These are phyloP conservation scores for Euphorbia lathyris DNA, from an alignment of 345 rosid genomes.

Conservation along the genomic window DNA sequence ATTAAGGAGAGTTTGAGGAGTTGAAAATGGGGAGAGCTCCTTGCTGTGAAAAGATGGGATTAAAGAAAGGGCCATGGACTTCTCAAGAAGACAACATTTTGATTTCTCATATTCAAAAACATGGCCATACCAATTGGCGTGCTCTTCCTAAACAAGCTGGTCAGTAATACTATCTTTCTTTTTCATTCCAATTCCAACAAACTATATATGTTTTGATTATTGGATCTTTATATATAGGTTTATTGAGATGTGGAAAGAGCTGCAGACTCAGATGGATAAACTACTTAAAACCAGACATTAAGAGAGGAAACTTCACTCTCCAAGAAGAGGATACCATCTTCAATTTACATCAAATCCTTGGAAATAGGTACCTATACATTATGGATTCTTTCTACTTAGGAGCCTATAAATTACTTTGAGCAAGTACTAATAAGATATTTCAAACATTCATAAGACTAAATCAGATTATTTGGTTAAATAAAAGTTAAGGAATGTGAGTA, in stretches of 20 bases:
- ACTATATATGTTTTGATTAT: neutral
- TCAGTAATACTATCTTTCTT: slow-evolving; percentile 5
- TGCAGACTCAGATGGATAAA: slow-evolving; percentile 83
- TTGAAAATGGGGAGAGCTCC: slow-evolving; percentile 69
- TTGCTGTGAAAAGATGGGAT: slow-evolving; percentile 72
- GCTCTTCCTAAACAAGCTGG: slow-evolving; percentile 80
- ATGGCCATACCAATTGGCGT: slow-evolving; percentile 73
- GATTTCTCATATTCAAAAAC: slow-evolving; percentile 40
- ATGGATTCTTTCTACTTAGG: neutral
- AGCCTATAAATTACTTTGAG: neutral
- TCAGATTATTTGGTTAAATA: too few relatives aligned
- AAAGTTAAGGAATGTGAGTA: too few relatives aligned
- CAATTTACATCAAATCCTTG: slow-evolving; percentile 49
- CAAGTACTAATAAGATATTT: too few relatives aligned
- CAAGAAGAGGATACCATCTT: slow-evolving; percentile 75
- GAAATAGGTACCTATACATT: slow-evolving; percentile 59
- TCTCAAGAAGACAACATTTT: slow-evolving; percentile 61
- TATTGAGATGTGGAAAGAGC: slow-evolving; percentile 80
- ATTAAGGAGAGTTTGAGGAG: too few relatives aligned
- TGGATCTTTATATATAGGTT: slow-evolving; percentile 40
- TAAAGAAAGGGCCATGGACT: slow-evolving; percentile 82
- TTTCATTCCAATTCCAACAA: too few relatives aligned
- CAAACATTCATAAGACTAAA: too few relatives aligned
- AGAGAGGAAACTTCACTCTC: slow-evolving; percentile 66
- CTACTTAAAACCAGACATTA: slow-evolving; percentile 74